Percentiles rank a stretch among this genome's conserved stretches.
phyloP scores from a whole-genome alignment of 2,329 filamentous ascomycete species.

The Aspergillus sp. region DNA sequence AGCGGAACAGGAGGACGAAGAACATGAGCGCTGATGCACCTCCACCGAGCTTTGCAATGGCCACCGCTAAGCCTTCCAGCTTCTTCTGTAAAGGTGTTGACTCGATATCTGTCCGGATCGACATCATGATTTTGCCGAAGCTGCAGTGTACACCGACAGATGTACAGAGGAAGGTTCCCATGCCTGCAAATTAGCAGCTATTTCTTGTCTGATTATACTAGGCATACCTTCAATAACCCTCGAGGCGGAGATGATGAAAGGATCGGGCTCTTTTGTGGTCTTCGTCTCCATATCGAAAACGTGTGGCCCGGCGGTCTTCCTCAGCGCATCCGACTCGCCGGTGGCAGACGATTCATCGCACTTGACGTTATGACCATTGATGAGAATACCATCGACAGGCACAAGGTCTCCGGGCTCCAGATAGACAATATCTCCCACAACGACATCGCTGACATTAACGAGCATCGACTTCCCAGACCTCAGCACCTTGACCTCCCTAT shows the following conservation, averaged over 20 bases:
- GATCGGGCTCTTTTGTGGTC: slow-evolving; percentile 67
- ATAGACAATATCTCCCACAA: slow-evolving; percentile 72
- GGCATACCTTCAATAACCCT: slow-evolving; percentile 52
- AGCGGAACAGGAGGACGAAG: slow-evolving; percentile 65
- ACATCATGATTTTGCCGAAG: slow-evolving; percentile 76
- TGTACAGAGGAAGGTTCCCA: slow-evolving; percentile 74
- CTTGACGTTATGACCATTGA: slow-evolving; percentile 64
- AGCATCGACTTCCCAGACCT: slow-evolving; percentile 71
- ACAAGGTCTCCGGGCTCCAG: slow-evolving; percentile 73
- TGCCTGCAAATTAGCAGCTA: slow-evolving; percentile 57
- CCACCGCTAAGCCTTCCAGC: slow-evolving; percentile 73
- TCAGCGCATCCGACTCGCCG: slow-evolving; percentile 71
- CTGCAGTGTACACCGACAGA: slow-evolving; percentile 73
- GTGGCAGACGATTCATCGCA: slow-evolving; percentile 76
- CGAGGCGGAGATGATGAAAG: slow-evolving; percentile 77
- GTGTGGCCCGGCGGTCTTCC: slow-evolving; percentile 65
- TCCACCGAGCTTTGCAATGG: slow-evolving; percentile 74
- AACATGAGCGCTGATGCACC: slow-evolving; percentile 76
- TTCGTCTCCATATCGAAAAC: slow-evolving; percentile 62
- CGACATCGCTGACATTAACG: slow-evolving; percentile 68
- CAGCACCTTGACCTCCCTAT: slow-evolving; percentile 70
- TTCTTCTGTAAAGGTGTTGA: slow-evolving; percentile 78
- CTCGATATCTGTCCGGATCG: slow-evolving; percentile 71
- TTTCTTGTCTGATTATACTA: too few relatives aligned
- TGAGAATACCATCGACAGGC: slow-evolving; percentile 70